Evolutionary conservation across 176 grass and related monocot genomes (phyloP).

Genomic region (Thinopyrum elongatum): DNA sequence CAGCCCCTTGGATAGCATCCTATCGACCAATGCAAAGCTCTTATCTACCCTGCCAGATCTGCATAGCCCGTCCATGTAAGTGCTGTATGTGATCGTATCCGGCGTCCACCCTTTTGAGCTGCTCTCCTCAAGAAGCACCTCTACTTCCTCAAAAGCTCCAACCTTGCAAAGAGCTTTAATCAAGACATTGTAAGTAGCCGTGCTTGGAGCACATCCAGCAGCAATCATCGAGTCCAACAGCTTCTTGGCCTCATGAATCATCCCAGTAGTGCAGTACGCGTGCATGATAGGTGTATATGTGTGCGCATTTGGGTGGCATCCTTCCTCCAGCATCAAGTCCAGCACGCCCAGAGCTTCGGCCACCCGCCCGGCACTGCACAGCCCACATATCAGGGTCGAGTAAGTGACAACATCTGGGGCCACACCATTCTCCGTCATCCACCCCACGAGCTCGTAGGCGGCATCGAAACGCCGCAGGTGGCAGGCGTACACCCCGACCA

Average conservation of each 20-base stretch:
- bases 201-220: constrained; percentile 56
- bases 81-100: constrained; percentile 79
- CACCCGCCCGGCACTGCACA: constrained; percentile 64
- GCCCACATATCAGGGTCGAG: constrained; percentile 67
- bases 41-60: constrained; percentile 58
- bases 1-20: constrained; percentile 57
- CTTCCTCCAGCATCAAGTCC: constrained; percentile 78
- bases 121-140: constrained; percentile 53
- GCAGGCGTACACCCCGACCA: constrained; percentile 76
- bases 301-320: constrained; percentile 69
- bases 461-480: constrained; percentile 43
- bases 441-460: constrained; percentile 64
- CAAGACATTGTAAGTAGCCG: constrained; percentile 79
- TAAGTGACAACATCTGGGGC: constrained; percentile 77
- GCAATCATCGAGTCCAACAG: constrained; percentile 60
- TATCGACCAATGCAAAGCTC: constrained; percentile 58
- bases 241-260: constrained; percentile 51
- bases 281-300: constrained; percentile 84
- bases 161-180: constrained; percentile 66
- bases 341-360: constrained; percentile 78
- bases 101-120: constrained; percentile 56
- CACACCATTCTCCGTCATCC: constrained; percentile 54
- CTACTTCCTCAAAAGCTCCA: constrained; percentile 58
- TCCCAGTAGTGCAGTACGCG: constrained; percentile 51
- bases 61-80: constrained; percentile 81